These are phyloP conservation scores for Populus nigra DNA, from an alignment of 345 rosid species.

Conservation along the genomic window DNA sequence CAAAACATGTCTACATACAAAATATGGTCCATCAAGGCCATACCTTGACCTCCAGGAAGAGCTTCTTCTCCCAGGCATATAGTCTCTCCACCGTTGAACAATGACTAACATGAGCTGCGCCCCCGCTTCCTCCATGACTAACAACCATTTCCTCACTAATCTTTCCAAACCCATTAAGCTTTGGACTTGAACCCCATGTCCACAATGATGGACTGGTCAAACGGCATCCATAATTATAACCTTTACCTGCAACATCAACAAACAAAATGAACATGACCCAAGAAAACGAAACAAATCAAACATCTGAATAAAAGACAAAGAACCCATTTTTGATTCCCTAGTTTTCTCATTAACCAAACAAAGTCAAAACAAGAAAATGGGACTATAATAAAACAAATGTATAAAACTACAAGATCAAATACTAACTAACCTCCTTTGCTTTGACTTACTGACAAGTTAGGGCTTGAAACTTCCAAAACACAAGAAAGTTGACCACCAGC, in stretches of 20 bases:
- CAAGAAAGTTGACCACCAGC: conserved; percentile 65
- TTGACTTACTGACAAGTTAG: conserved; percentile 39
- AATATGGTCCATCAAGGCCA: not conserved
- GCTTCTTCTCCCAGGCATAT: conserved; percentile 96
- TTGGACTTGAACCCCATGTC: conserved; percentile 67
- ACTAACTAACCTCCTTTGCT: conserved; percentile 49
- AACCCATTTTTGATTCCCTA: not conserved
- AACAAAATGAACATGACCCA: too few species aligned
- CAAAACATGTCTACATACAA: not conserved
- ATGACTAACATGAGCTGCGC: conserved; percentile 41
- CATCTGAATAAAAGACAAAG: not conserved
- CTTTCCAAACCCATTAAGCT: conserved; percentile 46
- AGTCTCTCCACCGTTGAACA: conserved; percentile 81
- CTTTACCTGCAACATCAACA: conserved; percentile 43
- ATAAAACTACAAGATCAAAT: not conserved
- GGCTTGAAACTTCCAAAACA: conserved; percentile 60
- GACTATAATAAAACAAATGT: not conserved
- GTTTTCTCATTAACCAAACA: conserved; percentile 11
- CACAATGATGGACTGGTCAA: conserved; percentile 58
- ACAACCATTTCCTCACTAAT: conserved; percentile 26
- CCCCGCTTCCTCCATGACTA: conserved; percentile 13
- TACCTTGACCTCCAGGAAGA: conserved; percentile 90
- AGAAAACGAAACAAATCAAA: conserved; percentile 2
- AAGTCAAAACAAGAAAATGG: not conserved
- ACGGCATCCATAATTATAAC: conserved; percentile 57